Conservation (phyloP, 768 basidiomycete species). For the Strobilomyces echinocephalus region DNA sequence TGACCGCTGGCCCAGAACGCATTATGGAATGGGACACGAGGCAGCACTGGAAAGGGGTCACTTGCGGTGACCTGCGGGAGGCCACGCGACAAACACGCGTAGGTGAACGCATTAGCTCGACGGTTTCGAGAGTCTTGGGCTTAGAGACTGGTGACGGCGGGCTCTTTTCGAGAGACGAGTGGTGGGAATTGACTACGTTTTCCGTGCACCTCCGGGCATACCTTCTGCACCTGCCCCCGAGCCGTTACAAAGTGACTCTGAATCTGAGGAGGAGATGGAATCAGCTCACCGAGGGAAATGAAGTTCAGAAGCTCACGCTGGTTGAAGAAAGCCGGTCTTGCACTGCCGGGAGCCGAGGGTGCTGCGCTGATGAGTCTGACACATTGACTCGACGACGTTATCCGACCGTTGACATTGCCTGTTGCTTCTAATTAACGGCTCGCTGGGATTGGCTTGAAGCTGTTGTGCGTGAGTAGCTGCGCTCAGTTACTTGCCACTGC, state of each 20-base stretch:
- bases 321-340: neutral
- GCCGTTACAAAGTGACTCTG: too few species aligned
- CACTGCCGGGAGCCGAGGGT: neutral
- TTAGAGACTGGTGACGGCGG: neutral
- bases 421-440: neutral
- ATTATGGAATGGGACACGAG: conserved; percentile 28
- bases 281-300: neutral
- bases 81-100: conserved; percentile 15
- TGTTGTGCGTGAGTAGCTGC: neutral
- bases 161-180: neutral
- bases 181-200: neutral
- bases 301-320: neutral
- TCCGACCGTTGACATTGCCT: neutral
- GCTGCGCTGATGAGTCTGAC: neutral
- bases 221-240: too few species aligned
- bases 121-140: neutral
- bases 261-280: neutral
- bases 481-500: too few species aligned
- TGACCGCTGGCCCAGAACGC: conserved; percentile 8
- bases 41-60: conserved; percentile 27
- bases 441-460: neutral
- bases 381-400: neutral
- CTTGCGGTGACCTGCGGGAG: conserved; percentile 10
- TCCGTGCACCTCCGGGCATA: neutral
- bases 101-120: neutral